Percentiles rank a stretch among this genome's conserved stretches.
Evolutionary conservation across 371 early-diverging fungal species (phyloP).

Genomic region (Lichtheimia hyalospora): DNA sequence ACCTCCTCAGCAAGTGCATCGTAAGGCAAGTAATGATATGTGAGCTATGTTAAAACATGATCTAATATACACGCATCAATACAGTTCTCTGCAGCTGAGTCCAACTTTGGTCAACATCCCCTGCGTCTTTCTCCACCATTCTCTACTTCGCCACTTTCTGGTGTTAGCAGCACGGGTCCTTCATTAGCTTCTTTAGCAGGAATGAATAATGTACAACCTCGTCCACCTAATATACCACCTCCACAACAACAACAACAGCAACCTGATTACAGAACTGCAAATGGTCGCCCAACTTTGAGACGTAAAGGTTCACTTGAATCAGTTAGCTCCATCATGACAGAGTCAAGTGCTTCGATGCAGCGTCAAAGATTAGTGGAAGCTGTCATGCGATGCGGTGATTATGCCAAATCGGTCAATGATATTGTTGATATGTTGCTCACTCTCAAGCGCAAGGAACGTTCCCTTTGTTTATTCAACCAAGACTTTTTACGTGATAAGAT

Average conservation of each 20-base stretch:
- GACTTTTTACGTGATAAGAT: conserved; percentile 49
- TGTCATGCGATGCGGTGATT: conserved; percentile 38
- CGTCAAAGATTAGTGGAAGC: conserved; percentile 41
- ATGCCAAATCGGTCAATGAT: conserved; percentile 30
- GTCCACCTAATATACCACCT: conserved; percentile 5
- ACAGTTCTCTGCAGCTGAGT: conserved; percentile 17
- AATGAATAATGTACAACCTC: conserved; percentile 34
- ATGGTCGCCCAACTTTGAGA: conserved; percentile 33
- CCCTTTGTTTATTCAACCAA: conserved; percentile 50
- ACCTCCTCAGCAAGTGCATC: conserved; percentile 16
- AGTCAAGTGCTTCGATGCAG: conserved; percentile 37
- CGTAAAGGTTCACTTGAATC: conserved; percentile 45
- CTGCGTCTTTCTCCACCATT: conserved; percentile 28
- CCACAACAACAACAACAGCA: conserved; percentile 9
- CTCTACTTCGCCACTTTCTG: conserved; percentile 35
- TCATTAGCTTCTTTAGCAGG: conserved; percentile 42
- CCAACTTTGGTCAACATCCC: conserved; percentile 16
- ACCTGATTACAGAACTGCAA: conserved; percentile 7
- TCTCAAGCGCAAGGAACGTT: conserved; percentile 46
- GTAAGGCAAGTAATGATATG: conserved; percentile 23
- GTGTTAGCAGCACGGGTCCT: conserved; percentile 28
- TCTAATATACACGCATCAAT: not conserved
- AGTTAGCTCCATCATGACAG: conserved; percentile 44
- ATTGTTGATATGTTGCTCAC: conserved; percentile 55
- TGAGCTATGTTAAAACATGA: not conserved